phyloP scores from a whole-genome alignment of 2,329 filamentous ascomycete genomes.

The Fusarium pseudonygamai region DNA sequence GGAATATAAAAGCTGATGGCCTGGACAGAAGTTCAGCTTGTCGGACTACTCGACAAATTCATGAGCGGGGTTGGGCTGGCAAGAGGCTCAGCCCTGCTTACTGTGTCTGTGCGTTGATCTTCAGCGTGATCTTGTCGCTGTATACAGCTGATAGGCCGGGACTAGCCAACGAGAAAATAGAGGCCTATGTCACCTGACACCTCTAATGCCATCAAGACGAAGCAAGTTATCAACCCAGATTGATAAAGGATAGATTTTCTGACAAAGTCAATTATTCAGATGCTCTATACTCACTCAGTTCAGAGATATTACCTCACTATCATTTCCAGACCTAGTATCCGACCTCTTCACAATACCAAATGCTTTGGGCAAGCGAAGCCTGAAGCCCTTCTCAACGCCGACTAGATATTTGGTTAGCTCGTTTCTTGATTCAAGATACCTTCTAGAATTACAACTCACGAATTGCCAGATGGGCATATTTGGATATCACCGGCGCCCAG shows the following conservation, averaged over 20 bases:
- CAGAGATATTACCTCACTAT: not conserved
- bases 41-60: not conserved
- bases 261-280: accelerated
- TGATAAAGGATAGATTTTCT: accelerated
- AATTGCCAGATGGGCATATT: slow-evolving; percentile 15
- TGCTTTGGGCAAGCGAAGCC: not conserved
- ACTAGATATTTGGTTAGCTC: not conserved
- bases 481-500: slow-evolving; percentile 16
- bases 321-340: not conserved
- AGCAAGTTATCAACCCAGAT: accelerated
- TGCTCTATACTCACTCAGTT: not conserved
- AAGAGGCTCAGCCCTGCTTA: not conserved
- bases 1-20: not conserved
- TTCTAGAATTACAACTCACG: not conserved
- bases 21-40: not conserved
- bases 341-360: not conserved
- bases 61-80: not conserved
- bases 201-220: not conserved
- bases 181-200: not conserved
- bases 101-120: not conserved
- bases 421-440: accelerated
- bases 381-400: slow-evolving; percentile 1
- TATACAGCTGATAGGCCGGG: not conserved
- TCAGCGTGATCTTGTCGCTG: not conserved
- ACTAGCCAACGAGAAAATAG: not conserved